Base-by-base conservation (phyloP, 2,329 filamentous ascomycete species). In the Colletotrichum sp. region DNA sequence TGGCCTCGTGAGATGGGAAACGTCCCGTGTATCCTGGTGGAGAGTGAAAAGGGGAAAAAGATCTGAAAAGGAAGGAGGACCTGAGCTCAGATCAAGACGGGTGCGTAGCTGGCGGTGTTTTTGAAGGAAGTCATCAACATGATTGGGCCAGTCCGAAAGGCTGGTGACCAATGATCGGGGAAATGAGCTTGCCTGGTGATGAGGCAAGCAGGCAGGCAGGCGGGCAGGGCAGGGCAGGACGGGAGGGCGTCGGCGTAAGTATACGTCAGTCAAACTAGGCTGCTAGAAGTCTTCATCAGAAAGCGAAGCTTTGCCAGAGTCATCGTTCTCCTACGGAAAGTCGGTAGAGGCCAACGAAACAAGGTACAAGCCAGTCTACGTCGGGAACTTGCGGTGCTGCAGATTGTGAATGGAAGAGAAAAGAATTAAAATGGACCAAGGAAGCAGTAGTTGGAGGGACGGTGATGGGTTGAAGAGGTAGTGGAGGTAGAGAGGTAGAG, bases 141-240 rank as follows among this genome's bases (percentile, higher is more conserved):
- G 86, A 88, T 88, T 88, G 87, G 87, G 78, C 78, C 80, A 78
- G 80, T 76, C 77, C 77, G 77, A 55, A 81, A 79, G 77, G 78
- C 77, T 75, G 79, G 80, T 81, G 82, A 84, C 87, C 86, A 88
- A 88, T 86, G 83, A 84, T 85, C 72, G 80, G 77, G 75, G 76
- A 77, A 79, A 77, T 79, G 79, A 79, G 79, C 74, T 79, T 78
- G 74, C 79, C 78, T 43, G 39, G 66, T 70, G 73, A 34, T 69
- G 72, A 77, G 39, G 70, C 60, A 74, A 57, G 66, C 48, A 66
- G 48, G 70, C 66, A 36, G 36, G 48, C 32, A 66, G 71, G 75
- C 77, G 79, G 78, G 59, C 77, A 77, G 77, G 79, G 79, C 81
- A 77, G 78, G 59, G 59, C 30, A 80, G 74, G 79, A 81, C 79